Evolutionary conservation across 179 eudicot species (phyloP), one percentile per base, ranked within the genome.

Genomic region (Corrigiola litoralis): DNA sequence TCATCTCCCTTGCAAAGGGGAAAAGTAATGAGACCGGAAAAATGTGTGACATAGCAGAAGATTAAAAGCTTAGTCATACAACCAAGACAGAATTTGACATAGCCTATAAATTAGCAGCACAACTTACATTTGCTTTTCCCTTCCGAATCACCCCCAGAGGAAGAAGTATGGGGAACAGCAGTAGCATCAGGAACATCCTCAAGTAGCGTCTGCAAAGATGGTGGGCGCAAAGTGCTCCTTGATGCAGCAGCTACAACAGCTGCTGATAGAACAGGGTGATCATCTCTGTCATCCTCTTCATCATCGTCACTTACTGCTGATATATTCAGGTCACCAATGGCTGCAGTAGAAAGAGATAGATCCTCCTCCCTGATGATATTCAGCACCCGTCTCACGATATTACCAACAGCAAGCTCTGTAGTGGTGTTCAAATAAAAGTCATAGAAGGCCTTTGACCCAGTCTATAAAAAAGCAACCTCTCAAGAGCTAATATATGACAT

Each of bases 351-450:
- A 8, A 90, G 87, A 51, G 97, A 86, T 52, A 87, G 72, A 78
- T 94, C 94, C 77, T 94, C 99, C 76, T 90, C 99, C 72, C 99
- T 81, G 59, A 90, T 90, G 47, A 94, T 83, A 72, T 94, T 94
- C 57, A 94, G 79, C 69, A 94, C 95, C 17, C 99, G 92, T 83
- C 99, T 77, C 48, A 87, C 92, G 61, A 94, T 72, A 72, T 94
- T 94, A 60, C 99, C 99, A 76, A 90, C 96, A 75, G 99, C 96
- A 75, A 94, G 88, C 81, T 94, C 99, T 94, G 89, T 79, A 81
- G 58, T 66, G 28, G 73, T 65, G 45, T 47, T 55, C 25, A 56
- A 28, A 66, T 10, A 2, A 18, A 20, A 18, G 32, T 29, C 38
- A 50, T 11, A 12, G 34, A 45, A 51, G n/a, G 40, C n/a, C n/a